Percentiles rank a stretch among this genome's conserved stretches.
Evolutionary conservation across 2,329 filamentous ascomycete genomes (phyloP).

Genomic region (Fusarium miscanthi): DNA sequence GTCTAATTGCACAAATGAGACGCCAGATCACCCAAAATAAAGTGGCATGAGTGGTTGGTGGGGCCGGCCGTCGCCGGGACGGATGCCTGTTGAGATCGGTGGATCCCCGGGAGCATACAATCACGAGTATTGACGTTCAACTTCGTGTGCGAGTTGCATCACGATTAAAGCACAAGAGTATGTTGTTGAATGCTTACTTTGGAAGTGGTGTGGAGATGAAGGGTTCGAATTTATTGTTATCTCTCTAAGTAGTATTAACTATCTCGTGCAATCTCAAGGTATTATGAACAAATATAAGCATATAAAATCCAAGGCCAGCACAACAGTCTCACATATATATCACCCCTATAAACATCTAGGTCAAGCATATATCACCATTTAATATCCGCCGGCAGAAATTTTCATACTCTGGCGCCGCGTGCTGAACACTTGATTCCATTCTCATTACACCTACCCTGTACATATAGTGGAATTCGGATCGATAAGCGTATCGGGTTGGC

Average conservation of each 20-base stretch:
- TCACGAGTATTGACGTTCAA: neutral
- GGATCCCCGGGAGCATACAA: slow-evolving; percentile 17
- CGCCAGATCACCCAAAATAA: slow-evolving; percentile 12
- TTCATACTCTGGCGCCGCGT: neutral
- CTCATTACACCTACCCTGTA: neutral
- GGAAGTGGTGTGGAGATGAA: neutral
- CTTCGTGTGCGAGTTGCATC: neutral
- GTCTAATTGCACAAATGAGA: slow-evolving; percentile 18
- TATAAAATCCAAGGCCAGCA: neutral
- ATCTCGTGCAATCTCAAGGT: neutral
- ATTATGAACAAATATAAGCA: neutral
- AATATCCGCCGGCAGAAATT: neutral
- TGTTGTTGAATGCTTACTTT: neutral
- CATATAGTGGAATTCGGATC: neutral
- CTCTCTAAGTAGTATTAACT: too few species aligned
- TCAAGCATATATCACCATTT: neutral
- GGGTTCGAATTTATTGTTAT: neutral
- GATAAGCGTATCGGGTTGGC: too few species aligned
- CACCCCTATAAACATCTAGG: neutral
- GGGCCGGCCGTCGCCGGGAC: slow-evolving; percentile 39
- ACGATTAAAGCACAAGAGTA: too few species aligned
- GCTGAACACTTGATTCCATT: neutral
- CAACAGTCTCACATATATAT: neutral
- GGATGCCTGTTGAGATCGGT: slow-evolving; percentile 21
- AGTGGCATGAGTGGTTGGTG: slow-evolving; percentile 35